These are phyloP conservation scores for Colletotrichum orbiculare DNA, from an alignment of 2,329 filamentous ascomycete species.

Conservation along the genomic window DNA sequence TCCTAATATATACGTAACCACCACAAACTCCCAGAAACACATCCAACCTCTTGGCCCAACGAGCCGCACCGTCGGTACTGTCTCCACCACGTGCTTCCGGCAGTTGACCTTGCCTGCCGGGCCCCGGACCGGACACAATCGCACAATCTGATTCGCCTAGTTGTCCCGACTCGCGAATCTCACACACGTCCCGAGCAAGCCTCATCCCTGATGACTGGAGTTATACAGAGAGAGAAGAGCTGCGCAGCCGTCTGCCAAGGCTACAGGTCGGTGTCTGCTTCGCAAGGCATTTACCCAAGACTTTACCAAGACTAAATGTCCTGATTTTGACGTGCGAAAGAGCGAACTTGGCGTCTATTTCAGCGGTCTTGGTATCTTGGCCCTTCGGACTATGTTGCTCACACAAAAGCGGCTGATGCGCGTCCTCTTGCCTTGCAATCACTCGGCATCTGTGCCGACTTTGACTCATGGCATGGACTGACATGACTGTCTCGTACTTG, in stretches of 20 bases:
- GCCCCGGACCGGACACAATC: no score
- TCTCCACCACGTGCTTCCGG: no score
- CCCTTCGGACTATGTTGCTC: not conserved
- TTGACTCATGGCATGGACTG: no score
- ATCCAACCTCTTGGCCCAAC: no score
- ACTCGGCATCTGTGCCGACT: not conserved
- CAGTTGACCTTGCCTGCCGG: no score
- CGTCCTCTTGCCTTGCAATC: not conserved
- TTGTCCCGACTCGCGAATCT: not conserved
- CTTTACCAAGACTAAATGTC: constrained; percentile 7
- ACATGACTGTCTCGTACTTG: no score
- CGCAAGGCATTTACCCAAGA: not conserved
- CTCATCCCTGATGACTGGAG: not conserved
- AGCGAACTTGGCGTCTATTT: constrained; percentile 19
- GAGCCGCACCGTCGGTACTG: no score
- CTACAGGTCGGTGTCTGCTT: not conserved
- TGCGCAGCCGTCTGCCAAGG: constrained; percentile 17
- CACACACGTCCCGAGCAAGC: not conserved
- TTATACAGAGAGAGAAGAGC: not conserved
- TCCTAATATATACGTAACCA: no score
- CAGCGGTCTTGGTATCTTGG: constrained; percentile 17
- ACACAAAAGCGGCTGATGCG: not conserved
- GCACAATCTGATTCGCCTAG: not conserved
- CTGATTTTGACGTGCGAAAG: not conserved
- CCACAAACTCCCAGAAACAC: no score